phyloP scores from a whole-genome alignment of 805 yeast genomes.

The Naumovozyma dairenensis region DNA sequence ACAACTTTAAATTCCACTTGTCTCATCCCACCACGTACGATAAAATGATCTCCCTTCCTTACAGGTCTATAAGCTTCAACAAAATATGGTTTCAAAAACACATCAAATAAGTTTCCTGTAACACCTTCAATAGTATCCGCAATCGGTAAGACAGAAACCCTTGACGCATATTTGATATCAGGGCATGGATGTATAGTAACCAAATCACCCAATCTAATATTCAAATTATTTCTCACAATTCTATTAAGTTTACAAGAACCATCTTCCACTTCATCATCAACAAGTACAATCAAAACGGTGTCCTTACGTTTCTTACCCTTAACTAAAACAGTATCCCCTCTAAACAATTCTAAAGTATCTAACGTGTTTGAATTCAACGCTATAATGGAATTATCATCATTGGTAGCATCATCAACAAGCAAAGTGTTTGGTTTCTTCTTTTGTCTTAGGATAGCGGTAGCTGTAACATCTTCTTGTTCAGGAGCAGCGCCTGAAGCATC shows the following conservation, averaged over 20 bases:
- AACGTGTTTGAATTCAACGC: constrained; percentile 93
- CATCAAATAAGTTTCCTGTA: constrained; percentile 93
- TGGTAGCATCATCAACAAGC: constrained; percentile 92
- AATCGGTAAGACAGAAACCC: constrained; percentile 91
- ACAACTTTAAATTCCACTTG: constrained; percentile 98
- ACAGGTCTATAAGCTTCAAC: constrained; percentile 99
- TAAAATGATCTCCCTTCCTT: constrained; percentile 91
- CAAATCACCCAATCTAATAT: constrained; percentile 90
- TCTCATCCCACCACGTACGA: constrained; percentile 98
- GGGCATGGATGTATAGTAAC: constrained; percentile 92
- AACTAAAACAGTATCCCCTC: constrained; percentile 95
- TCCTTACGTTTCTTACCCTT: constrained; percentile 98
- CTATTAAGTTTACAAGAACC: constrained; percentile 92
- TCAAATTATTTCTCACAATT: constrained; percentile 88
- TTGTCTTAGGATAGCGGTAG: constrained; percentile 86
- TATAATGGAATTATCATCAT: constrained; percentile 94
- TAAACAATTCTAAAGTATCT: constrained; percentile 88
- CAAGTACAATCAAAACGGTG: constrained; percentile 91
- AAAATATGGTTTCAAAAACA: constrained; percentile 92
- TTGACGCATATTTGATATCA: constrained; percentile 91
- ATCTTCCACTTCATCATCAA: constrained; percentile 94
- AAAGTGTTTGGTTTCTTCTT: constrained; percentile 96
- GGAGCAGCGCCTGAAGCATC: constrained; percentile 64
- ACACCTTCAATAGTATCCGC: constrained; percentile 98
- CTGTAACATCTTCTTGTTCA: constrained; percentile 40